Evolutionary conservation across 805 yeast species (phyloP).

Genomic region (Ascoidea rubescens): DNA sequence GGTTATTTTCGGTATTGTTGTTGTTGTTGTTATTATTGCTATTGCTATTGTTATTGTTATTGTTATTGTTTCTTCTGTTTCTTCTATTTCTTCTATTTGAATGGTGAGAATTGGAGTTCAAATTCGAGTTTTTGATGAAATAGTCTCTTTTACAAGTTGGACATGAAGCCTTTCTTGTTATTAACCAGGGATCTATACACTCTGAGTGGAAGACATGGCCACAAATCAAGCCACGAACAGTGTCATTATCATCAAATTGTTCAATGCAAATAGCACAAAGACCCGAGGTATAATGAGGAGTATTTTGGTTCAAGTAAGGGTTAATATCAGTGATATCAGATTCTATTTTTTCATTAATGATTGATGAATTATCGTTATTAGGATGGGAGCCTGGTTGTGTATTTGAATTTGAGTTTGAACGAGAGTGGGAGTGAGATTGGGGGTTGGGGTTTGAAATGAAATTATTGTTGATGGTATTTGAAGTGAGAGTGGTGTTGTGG

Average conservation of each 20-base stretch:
- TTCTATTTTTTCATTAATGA: not conserved
- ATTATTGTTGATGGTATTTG: not conserved
- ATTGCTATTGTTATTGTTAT: conserved; percentile 3
- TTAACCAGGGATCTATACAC: conserved; percentile 76
- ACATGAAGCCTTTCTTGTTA: conserved; percentile 62
- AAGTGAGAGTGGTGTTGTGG: not conserved
- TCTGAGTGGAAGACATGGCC: conserved; percentile 74
- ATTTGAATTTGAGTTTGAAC: not conserved
- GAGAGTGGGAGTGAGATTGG: not conserved
- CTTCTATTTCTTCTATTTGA: not conserved
- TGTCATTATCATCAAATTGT: conserved; percentile 41
- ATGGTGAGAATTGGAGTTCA: not conserved
- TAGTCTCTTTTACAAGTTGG: conserved; percentile 73
- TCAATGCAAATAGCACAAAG: conserved; percentile 73
- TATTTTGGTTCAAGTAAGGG: not conserved
- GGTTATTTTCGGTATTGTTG: conserved; percentile 12
- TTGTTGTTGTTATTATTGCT: conserved; percentile 15
- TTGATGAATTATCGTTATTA: not conserved
- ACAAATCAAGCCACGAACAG: conserved; percentile 62
- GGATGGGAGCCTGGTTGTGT: no score
- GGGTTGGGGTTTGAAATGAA: not conserved
- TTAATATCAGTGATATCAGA: not conserved
- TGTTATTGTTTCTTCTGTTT: conserved; percentile 8
- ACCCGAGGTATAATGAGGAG: conserved; percentile 45
- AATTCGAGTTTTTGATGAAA: conserved; percentile 17